These are phyloP conservation scores for Globisporangium spiculum DNA, from an alignment of 352 stramenopile species.

Conservation along the genomic window DNA sequence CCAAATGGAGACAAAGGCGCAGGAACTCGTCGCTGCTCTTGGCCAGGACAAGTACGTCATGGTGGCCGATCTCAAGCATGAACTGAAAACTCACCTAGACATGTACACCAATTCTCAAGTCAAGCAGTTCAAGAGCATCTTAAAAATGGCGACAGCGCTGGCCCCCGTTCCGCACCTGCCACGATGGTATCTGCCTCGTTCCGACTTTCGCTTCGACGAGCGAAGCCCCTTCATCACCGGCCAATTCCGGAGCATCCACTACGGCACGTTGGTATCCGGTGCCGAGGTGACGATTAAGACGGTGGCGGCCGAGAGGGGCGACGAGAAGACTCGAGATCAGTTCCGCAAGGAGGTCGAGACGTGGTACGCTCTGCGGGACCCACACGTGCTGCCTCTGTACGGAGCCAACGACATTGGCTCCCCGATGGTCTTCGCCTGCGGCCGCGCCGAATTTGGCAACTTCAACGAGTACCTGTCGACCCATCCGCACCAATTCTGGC, in stretches of 20 bases:
- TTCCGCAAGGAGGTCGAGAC: slow-evolving; percentile 20
- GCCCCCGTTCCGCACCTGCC: slow-evolving; percentile 7
- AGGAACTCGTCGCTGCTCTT: slow-evolving; percentile 2
- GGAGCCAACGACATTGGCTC: slow-evolving; percentile 20
- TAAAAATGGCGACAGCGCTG: slow-evolving; percentile 3
- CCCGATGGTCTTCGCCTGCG: slow-evolving; percentile 21
- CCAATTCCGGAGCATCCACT: slow-evolving; percentile 18
- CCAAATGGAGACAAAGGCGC: not conserved
- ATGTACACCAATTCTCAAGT: slow-evolving; percentile 11
- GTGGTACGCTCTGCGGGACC: slow-evolving; percentile 21
- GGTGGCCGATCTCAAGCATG: slow-evolving; percentile 21
- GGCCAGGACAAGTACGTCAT: not conserved
- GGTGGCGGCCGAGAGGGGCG: slow-evolving; percentile 12
- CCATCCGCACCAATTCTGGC: slow-evolving; percentile 24
- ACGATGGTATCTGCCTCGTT: slow-evolving; percentile 22
- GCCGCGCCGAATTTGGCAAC: slow-evolving; percentile 23
- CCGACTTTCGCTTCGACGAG: slow-evolving; percentile 18
- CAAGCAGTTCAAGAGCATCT: slow-evolving; percentile 14
- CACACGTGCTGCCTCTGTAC: slow-evolving; percentile 27
- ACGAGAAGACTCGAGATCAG: slow-evolving; percentile 9
- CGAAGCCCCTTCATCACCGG: slow-evolving; percentile 20
- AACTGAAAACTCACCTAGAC: slow-evolving; percentile 10
- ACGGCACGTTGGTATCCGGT: slow-evolving; percentile 18
- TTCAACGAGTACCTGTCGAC: slow-evolving; percentile 24
- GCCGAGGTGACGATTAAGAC: slow-evolving; percentile 20